Conservation (phyloP, 2,329 filamentous ascomycete genomes). For the Fusarium annulatum region DNA sequence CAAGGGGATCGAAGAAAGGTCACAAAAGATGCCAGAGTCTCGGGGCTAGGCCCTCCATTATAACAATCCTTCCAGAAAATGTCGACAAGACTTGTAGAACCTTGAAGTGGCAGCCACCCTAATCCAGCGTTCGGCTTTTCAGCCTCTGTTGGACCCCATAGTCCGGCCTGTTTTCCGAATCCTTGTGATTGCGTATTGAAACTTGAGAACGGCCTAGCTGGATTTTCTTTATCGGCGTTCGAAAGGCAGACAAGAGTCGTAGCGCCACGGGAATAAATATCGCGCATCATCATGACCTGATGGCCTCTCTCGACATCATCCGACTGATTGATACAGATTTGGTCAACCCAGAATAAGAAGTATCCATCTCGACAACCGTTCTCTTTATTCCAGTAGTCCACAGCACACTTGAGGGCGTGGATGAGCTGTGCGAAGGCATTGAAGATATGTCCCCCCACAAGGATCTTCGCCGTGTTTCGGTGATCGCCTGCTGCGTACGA, state of each 20-base stretch:
- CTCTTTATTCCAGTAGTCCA: accelerated
- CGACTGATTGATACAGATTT: not conserved
- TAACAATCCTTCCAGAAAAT: not conserved
- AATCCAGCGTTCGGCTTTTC: not conserved
- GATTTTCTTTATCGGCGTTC: not conserved
- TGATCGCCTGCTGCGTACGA: not conserved
- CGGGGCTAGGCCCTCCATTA: not conserved
- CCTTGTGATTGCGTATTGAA: not conserved
- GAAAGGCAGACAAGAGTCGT: not conserved
- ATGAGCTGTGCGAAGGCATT: not conserved
- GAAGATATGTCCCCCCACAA: not conserved
- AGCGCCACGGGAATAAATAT: not conserved
- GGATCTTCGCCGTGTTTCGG: not conserved
- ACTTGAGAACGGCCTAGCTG: not conserved
- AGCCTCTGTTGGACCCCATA: not conserved
- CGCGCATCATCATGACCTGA: not conserved
- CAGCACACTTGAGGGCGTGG: not conserved
- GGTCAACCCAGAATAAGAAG: not conserved
- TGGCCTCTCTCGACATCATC: not conserved
- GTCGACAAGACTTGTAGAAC: not conserved
- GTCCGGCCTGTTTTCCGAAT: not conserved
- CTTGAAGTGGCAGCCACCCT: not conserved
- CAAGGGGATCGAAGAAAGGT: not conserved
- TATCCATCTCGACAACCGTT: not conserved
- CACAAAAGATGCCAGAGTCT: not conserved